phyloP scores from a whole-genome alignment of 345 rosid genomes.

The Pistacia atlantica region DNA sequence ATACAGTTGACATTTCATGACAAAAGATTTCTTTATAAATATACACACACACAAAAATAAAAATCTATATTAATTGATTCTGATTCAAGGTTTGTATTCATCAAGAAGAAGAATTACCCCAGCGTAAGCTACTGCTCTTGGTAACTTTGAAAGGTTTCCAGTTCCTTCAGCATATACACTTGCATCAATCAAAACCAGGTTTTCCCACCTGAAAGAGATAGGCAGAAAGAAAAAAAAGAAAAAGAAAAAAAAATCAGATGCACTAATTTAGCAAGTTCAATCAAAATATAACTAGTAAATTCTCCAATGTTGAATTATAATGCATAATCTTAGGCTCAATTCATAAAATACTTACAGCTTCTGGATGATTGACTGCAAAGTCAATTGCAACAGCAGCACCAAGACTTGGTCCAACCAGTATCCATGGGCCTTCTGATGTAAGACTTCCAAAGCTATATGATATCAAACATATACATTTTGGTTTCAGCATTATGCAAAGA shows the following conservation, averaged over 20 bases:
- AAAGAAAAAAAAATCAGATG: neutral
- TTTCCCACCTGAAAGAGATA: conserved; percentile 58
- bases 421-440: conserved; percentile 77
- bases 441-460: conserved; percentile 75
- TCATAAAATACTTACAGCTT: conserved; percentile 55
- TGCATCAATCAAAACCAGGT: conserved; percentile 82
- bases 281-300: neutral
- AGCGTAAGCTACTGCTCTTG: conserved; percentile 74
- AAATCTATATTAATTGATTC: neutral
- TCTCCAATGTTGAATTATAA: neutral
- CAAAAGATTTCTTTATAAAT: too few relatives aligned
- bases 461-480: conserved; percentile 13
- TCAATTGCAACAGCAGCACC: conserved; percentile 95
- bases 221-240: neutral
- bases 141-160: conserved; percentile 74
- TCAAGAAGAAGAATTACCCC: conserved; percentile 54
- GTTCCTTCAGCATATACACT: conserved; percentile 94
- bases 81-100: neutral
- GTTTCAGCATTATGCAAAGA: conserved; percentile 5
- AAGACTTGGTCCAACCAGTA: conserved; percentile 91
- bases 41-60: too few relatives aligned
- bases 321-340: conserved; percentile 10
- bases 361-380: conserved; percentile 79
- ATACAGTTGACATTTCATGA: too few relatives aligned
- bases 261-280: neutral